Percentiles rank a stretch among this genome's conserved stretches.
Conservation (phyloP, 2,329 filamentous ascomycete species). For the Ascochyta rabiei region DNA sequence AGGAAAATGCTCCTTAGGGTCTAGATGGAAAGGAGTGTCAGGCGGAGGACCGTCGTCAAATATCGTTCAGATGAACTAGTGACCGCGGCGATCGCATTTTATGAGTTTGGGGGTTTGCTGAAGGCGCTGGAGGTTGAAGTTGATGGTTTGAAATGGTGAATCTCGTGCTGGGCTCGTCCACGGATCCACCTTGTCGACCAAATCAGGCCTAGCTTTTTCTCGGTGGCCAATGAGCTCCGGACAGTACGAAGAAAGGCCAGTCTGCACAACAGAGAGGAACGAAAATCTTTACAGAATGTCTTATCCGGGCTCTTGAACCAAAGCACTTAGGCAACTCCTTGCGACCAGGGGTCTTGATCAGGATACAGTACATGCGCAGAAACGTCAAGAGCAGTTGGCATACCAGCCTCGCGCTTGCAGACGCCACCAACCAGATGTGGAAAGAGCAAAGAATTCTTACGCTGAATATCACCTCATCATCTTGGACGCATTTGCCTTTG, state of each 20-base stretch:
- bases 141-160: conserved; percentile 31
- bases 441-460: conserved; percentile 18
- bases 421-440: conserved; percentile 24
- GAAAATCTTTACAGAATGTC: neutral
- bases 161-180: conserved; percentile 21
- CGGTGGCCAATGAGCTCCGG: conserved; percentile 7
- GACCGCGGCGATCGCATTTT: neutral
- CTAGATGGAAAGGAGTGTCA: conserved; percentile 17
- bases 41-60: conserved; percentile 4
- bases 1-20: conserved; percentile 39
- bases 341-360: neutral
- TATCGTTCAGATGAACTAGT: conserved; percentile 1
- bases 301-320: neutral
- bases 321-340: neutral
- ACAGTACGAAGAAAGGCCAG: conserved; percentile 9
- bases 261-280: conserved; percentile 3
- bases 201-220: conserved; percentile 9
- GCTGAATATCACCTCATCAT: conserved; percentile 7
- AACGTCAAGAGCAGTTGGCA: conserved; percentile 2
- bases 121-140: conserved; percentile 28
- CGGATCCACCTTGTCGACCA: conserved; percentile 9
- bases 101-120: conserved; percentile 16
- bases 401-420: conserved; percentile 17
- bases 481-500: neutral
- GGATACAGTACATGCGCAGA: neutral